Evolutionary conservation across 192 early-diverging fungal genomes (phyloP).

Genomic region (Diversispora eburnea): DNA sequence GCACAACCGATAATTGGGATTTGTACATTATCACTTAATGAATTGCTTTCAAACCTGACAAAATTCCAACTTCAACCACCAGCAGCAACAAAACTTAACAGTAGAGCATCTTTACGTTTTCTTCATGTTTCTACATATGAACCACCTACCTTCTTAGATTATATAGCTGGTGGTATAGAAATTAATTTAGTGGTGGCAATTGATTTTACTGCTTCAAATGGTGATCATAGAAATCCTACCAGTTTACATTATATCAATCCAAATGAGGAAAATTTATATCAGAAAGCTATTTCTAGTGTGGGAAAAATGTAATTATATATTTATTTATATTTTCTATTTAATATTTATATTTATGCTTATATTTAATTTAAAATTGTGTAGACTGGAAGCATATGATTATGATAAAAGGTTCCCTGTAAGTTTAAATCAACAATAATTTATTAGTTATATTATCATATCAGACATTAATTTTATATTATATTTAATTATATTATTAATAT

Average conservation of each 20-base stretch:
- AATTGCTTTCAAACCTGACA: not conserved
- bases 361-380: not conserved
- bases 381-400: slow-evolving; percentile 48
- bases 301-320: slow-evolving; percentile 32
- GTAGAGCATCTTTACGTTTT: not conserved
- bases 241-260: slow-evolving; percentile 47
- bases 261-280: slow-evolving; percentile 44
- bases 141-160: slow-evolving; percentile 48
- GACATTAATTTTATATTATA: too few relatives aligned
- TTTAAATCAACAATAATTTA: too few relatives aligned
- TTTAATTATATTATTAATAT: too few relatives aligned
- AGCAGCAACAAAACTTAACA: not conserved
- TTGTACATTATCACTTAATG: not conserved
- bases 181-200: slow-evolving; percentile 47
- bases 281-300: slow-evolving; percentile 47
- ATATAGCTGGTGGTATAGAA: slow-evolving; percentile 46
- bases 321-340: not conserved
- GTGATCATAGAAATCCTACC: slow-evolving; percentile 43
- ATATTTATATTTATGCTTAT: too few relatives aligned
- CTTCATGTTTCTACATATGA: not conserved
- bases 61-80: not conserved
- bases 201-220: slow-evolving; percentile 57
- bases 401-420: slow-evolving; percentile 45
- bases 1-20: too few relatives aligned
- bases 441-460: too few relatives aligned